Evolutionary conservation across 164 flowering plant genomes (phyloP).

Genomic region (Vitis riparia): DNA sequence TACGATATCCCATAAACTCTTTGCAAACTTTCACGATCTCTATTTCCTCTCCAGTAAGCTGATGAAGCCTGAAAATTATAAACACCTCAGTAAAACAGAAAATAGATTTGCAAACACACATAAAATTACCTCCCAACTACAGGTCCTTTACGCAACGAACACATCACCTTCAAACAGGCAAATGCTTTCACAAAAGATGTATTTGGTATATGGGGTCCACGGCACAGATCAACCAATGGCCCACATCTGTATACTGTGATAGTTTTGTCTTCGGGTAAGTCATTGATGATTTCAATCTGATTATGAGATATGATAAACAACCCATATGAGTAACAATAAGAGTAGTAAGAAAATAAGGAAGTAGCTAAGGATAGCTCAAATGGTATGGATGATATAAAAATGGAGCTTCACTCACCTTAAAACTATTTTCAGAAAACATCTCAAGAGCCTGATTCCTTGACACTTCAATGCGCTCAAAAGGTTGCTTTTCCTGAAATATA

Average conservation of each 20-base stretch:
- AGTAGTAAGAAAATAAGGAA: not conserved
- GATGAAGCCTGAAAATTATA: conserved; percentile 79
- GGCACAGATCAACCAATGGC: conserved; percentile 94
- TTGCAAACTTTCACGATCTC: conserved; percentile 91
- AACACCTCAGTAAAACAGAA: not conserved
- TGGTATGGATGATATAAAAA: not conserved
- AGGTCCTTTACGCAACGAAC: not conserved
- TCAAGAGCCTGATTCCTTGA: conserved; percentile 88
- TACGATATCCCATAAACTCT: conserved; percentile 97
- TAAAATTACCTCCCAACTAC: not conserved
- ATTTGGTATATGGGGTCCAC: conserved; percentile 99
- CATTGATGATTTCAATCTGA: conserved; percentile 91
- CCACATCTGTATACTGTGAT: conserved; percentile 99
- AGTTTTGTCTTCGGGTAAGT: conserved; percentile 88
- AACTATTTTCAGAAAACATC: conserved; percentile 86
- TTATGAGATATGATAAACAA: not conserved
- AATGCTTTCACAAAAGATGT: conserved; percentile 95
- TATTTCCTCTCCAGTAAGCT: conserved; percentile 93
- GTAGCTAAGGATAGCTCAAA: not conserved
- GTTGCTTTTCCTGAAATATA: conserved; percentile 82
- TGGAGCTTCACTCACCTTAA: conserved; percentile 55
- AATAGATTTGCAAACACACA: not conserved
- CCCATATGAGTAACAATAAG: not conserved
- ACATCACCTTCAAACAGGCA: conserved; percentile 79
- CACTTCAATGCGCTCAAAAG: conserved; percentile 98